Evolutionary conservation across 2,329 filamentous ascomycete species (phyloP), one percentile per base, ranked within the genome.

Genomic region (Colletotrichum gloeosporioides): DNA sequence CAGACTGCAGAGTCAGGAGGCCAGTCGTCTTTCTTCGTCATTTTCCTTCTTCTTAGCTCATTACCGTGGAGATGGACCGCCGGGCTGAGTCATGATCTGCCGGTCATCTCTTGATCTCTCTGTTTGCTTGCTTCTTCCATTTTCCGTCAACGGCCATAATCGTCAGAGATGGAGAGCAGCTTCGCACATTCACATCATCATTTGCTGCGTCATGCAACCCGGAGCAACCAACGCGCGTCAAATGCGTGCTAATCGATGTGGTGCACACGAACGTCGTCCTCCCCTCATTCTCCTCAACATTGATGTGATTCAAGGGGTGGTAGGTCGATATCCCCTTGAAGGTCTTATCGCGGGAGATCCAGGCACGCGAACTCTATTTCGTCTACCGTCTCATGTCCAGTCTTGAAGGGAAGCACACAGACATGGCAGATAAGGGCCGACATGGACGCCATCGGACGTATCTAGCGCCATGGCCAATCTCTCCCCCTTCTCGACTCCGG

Each of bases 361-460:
- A 68, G 63, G 57, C n/a, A 64, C 63, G 39, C 27, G 27, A 68
- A 76, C 69, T 73, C 18, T 69, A 73, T 64, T 68, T 44, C 55
- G 55, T 67, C 69, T 31, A 64, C 73, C 73, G 69, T 76, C 73
- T 73, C 69, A 69, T 68, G 31, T 73, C 31, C 4, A 18, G n/a
- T 27, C 32, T 10, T n/a, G 32, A 39, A 39, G 59, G 49, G 18
- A 44, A 36, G 31, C 68, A 66, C 73, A 75, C 53, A 15, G 73
- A 34, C 72, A 61, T 61, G 44, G 39, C 36, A 55, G 36, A n/a
- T 59, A n/a, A 18, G 29, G 64, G 39, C 22, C 15, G 16, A 25
- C 39, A 63, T 59, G 69, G 39, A 15, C 39, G 16, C 44, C 55
- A 29, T 36, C 22, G 36, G 29, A 55, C 31, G 29, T 44, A 36